Evolutionary conservation across 2,329 filamentous ascomycete genomes (phyloP).

Genomic region (Aplosporella prunicola): DNA sequence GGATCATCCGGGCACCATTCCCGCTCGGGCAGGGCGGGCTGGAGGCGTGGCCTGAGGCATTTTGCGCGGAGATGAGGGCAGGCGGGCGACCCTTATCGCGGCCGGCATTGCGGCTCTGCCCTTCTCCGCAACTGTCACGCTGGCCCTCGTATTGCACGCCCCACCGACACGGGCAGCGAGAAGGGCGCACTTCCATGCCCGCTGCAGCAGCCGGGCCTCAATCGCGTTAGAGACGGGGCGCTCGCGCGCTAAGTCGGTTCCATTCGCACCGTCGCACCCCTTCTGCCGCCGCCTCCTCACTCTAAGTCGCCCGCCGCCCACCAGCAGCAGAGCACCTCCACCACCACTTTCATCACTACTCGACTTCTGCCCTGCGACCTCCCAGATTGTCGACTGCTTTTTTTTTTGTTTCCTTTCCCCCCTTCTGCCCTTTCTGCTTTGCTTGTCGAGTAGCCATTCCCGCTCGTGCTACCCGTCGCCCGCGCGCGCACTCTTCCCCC

Average conservation of each 20-base stretch:
- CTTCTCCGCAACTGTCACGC: neutral
- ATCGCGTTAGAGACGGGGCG: too few species aligned
- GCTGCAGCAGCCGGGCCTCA: slow-evolving; percentile 6
- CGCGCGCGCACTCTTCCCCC: slow-evolving; percentile 6
- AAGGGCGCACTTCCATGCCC: slow-evolving; percentile 1
- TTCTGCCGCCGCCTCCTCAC: slow-evolving; percentile 10
- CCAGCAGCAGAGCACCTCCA: too few species aligned
- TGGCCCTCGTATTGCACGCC: neutral
- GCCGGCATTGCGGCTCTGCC: neutral
- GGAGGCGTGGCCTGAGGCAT: too few species aligned
- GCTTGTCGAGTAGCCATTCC: slow-evolving; percentile 1
- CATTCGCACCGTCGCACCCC: slow-evolving; percentile 8
- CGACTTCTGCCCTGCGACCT: slow-evolving; percentile 4
- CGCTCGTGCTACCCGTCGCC: slow-evolving; percentile 6
- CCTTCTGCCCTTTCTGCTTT: neutral
- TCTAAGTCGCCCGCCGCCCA: slow-evolving; percentile 6
- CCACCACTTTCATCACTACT: too few species aligned
- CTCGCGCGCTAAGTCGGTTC: too few species aligned
- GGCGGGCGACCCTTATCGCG: too few species aligned
- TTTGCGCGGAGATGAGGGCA: too few species aligned
- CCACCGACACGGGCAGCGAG: slow-evolving; percentile 2
- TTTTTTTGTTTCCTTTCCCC: slow-evolving; percentile 6
- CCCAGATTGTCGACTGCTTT: slow-evolving; percentile 7
- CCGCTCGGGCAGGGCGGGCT: too few species aligned
- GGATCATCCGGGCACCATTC: too few species aligned